Evolutionary conservation across 2,329 filamentous ascomycete species (phyloP).

Genomic region (Fusarium humuli): DNA sequence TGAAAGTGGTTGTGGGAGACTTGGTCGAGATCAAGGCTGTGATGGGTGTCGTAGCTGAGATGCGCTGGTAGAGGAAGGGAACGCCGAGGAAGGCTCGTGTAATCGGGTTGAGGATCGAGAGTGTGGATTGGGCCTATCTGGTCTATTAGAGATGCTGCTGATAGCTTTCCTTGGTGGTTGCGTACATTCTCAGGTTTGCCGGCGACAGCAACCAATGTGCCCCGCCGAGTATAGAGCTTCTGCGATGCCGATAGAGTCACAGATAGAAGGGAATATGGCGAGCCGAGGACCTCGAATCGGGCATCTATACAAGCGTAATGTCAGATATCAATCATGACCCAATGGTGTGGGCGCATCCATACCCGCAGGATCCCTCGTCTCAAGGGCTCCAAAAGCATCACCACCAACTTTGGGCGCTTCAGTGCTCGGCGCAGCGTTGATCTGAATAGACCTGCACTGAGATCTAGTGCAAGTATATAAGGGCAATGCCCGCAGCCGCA

Average conservation of each 20-base stretch:
- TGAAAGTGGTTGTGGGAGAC: slow-evolving; percentile 86
- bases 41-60: slow-evolving; percentile 87
- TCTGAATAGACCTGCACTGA: slow-evolving; percentile 71
- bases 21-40: slow-evolving; percentile 91
- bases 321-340: slow-evolving; percentile 27
- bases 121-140: slow-evolving; percentile 82
- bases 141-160: slow-evolving; percentile 5
- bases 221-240: slow-evolving; percentile 89
- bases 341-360: slow-evolving; percentile 34
- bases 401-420: slow-evolving; percentile 62
- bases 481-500: slow-evolving; percentile 46
- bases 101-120: slow-evolving; percentile 87
- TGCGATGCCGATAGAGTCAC: slow-evolving; percentile 94
- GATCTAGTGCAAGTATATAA: slow-evolving; percentile 65
- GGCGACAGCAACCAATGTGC: slow-evolving; percentile 88
- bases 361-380: slow-evolving; percentile 65
- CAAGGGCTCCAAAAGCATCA: slow-evolving; percentile 67
- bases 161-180: not conserved
- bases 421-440: slow-evolving; percentile 70
- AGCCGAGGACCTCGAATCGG: slow-evolving; percentile 91
- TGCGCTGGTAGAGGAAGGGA: slow-evolving; percentile 93
- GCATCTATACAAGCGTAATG: slow-evolving; percentile 74
- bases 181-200: slow-evolving; percentile 90
- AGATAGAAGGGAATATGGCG: slow-evolving; percentile 92
- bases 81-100: slow-evolving; percentile 83